Evolutionary conservation across 768 basidiomycete genomes (phyloP), one percentile per base, ranked within the genome.

Genomic region (Lentinus brumalis): DNA sequence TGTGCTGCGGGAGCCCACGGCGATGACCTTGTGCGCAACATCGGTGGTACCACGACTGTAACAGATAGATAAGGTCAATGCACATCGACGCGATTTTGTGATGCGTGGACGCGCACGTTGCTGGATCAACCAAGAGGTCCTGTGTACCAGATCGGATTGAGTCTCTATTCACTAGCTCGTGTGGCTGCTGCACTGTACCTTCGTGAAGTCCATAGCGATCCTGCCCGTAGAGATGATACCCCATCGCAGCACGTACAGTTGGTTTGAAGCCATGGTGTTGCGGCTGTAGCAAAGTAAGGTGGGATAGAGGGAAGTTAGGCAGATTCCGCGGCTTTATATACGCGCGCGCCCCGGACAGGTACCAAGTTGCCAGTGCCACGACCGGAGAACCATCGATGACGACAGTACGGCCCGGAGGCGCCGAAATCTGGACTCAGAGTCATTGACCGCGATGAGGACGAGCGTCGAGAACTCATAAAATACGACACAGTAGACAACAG

Each of bases 191-290:
- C 10, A 47, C 75, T 59, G 60, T 45, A 89, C 92, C 78, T 83
- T 84, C 11, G 86, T 82, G 70, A 94, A 95, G 11, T 71, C 73
- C 32, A 76, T 76, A 9, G 92, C 86, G 59, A 94, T 95, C 18
- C 71, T 69, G 32, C 91, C 92, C 1, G 92, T 93, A 12, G 92
- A 91, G 62, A 96, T 88, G 64, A 95, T 91, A 16, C 94, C 93
- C 94, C 93, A 94, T 57, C 84, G 84, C 56, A 93, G 73, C 16
- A 76, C 76, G 50, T 79, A 74, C 1, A 78, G 76, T 62, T 75
- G 73, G 56, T 52, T 52, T 32, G 69, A 40, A 3, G 63, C 42
- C 70, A 69, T 70, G 5, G 45, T 30, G 54, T 49, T 5, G 44
- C 8, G 2, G 41, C 14, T 52, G 18, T 41, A 12, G 16, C 50